A percentile compares a stretch with the other conserved stretches of the same genome.
phyloP scores from a whole-genome alignment of 164 flowering plant species.

The Echeveria elegans region DNA sequence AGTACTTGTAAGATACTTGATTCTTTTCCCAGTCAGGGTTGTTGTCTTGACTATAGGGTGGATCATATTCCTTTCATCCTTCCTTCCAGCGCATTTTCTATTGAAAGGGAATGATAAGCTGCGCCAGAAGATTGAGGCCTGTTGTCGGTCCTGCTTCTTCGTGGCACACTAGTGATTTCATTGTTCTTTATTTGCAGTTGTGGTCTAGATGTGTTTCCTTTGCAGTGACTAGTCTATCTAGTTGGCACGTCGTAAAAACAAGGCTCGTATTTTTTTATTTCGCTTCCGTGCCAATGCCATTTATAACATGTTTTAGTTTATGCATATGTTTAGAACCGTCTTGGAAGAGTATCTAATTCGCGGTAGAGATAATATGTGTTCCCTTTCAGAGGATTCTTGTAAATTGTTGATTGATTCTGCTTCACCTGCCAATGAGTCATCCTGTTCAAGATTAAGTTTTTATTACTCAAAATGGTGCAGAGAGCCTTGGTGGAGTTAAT shows the following conservation, averaged over 20 bases:
- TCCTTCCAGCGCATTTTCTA: constrained; percentile 66
- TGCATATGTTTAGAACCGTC: background rate
- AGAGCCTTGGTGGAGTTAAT: constrained; percentile 82
- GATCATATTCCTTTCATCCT: constrained; percentile 78
- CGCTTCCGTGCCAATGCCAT: too few species aligned
- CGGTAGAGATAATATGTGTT: too few species aligned
- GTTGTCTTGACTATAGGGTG: constrained; percentile 65
- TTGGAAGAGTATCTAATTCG: too few species aligned
- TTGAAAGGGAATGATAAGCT: constrained; percentile 60
- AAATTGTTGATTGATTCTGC: too few species aligned
- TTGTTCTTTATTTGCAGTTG: background rate
- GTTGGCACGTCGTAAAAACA: too few species aligned
- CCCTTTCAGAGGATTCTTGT: too few species aligned
- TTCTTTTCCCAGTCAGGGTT: constrained; percentile 81
- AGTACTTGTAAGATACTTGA: constrained; percentile 59
- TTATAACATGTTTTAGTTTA: too few species aligned
- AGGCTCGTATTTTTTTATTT: too few species aligned
- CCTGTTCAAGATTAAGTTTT: background rate
- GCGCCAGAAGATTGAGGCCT: constrained; percentile 75
- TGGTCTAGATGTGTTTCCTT: too few species aligned
- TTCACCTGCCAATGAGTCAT: too few species aligned
- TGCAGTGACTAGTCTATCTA: too few species aligned
- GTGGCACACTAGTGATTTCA: background rate
- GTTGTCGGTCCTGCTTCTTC: background rate
- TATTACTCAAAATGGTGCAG: constrained; percentile 29